phyloP scores from a whole-genome alignment of 1,284 basidiomycete genomes.

The Papiliotrema flavescens region DNA sequence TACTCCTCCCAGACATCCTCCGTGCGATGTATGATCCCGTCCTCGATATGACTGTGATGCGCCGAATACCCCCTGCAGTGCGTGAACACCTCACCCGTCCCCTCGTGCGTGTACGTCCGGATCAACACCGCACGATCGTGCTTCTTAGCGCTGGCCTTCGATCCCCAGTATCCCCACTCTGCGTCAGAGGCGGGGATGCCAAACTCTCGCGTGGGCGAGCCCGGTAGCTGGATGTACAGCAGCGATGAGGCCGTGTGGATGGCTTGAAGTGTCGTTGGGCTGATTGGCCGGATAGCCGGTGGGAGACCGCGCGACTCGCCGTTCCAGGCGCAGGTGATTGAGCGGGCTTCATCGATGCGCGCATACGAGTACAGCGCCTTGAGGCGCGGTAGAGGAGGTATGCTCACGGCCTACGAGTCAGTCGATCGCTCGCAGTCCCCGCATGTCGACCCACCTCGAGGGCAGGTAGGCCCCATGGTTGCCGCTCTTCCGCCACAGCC shows the following conservation, averaged over 20 bases:
- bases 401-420: background rate
- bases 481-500: background rate
- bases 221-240: background rate
- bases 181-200: background rate
- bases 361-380: background rate
- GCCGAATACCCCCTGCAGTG: slow-evolving; percentile 7
- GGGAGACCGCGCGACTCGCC: background rate
- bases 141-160: background rate
- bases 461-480: background rate
- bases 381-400: slow-evolving; percentile 1
- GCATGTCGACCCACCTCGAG: slow-evolving; percentile 1
- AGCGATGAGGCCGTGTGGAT: background rate
- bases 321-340: slow-evolving; percentile 1
- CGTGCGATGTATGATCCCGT: slow-evolving; percentile 1
- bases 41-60: slow-evolving; percentile 6
- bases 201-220: background rate
- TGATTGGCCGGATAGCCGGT: background rate
- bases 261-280: background rate
- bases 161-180: background rate
- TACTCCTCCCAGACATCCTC: slow-evolving; percentile 12
- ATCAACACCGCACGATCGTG: slow-evolving; percentile 4
- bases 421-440: background rate
- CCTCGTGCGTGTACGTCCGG: slow-evolving; percentile 5
- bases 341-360: background rate
- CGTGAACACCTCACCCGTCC: slow-evolving; percentile 1